Conservation (phyloP, 2,329 filamentous ascomycete species). For the Hypoxylon sp. region DNA sequence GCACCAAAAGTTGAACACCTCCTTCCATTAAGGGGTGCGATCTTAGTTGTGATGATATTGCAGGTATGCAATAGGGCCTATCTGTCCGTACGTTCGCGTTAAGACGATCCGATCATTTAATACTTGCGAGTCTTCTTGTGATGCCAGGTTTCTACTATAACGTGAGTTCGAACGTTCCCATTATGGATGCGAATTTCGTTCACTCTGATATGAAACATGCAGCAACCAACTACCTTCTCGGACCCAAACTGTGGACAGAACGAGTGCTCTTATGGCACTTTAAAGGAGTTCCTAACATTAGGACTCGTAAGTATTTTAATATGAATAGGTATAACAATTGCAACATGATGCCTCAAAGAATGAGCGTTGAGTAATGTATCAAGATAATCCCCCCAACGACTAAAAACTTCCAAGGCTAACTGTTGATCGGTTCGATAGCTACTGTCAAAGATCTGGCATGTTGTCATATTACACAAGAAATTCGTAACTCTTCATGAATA, state of each 20-base stretch:
- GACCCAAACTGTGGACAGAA: no score
- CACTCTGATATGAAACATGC: no score
- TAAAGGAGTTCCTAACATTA: neutral
- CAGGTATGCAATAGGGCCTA: neutral
- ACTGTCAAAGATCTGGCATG: neutral
- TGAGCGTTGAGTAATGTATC: neutral
- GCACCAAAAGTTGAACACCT: neutral
- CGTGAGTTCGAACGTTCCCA: no score
- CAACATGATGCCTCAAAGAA: constrained; percentile 6
- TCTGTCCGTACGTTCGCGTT: no score
- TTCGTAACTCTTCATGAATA: neutral
- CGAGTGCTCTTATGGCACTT: no score
- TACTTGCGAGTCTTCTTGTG: no score
- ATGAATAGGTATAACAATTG: neutral
- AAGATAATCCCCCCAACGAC: neutral
- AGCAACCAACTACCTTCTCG: no score
- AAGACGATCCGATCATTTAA: no score
- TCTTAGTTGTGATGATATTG: neutral
- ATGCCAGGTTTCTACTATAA: no score
- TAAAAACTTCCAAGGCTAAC: neutral
- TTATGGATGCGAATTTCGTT: no score
- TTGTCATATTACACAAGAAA: neutral
- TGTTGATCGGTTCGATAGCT: neutral
- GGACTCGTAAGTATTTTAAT: neutral
- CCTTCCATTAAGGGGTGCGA: neutral